A percentile compares a stretch with the other conserved stretches of the same genome.
phyloP scores from a whole-genome alignment of 805 yeast genomes.

The Metschnikowia noctiluminum region DNA sequence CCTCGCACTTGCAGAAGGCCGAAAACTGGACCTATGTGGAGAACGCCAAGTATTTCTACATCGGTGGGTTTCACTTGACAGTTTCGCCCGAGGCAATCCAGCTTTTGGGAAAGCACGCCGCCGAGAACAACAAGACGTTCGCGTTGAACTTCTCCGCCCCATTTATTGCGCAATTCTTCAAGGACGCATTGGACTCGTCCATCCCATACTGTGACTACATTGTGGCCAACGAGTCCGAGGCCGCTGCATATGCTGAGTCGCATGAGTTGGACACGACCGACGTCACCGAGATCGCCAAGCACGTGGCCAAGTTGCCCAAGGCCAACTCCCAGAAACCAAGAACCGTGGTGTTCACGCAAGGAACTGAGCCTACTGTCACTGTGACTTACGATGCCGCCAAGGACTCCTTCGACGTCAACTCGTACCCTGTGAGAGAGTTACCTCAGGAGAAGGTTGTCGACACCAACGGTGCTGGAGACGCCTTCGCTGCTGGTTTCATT shows the following conservation, averaged over 20 bases:
- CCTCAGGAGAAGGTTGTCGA: conserved; percentile 69
- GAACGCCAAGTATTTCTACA: conserved; percentile 77
- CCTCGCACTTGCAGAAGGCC: conserved; percentile 79
- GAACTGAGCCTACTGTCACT: conserved; percentile 83
- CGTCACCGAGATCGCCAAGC: conserved; percentile 74
- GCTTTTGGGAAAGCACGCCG: conserved; percentile 89
- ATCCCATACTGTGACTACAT: conserved; percentile 87
- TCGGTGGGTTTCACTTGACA: conserved; percentile 99
- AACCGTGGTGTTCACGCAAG: conserved; percentile 93
- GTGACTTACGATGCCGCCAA: conserved; percentile 54
- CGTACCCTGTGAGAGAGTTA: conserved; percentile 70
- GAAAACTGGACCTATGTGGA: conserved; percentile 88
- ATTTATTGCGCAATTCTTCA: conserved; percentile 92
- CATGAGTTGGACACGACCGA: conserved; percentile 63
- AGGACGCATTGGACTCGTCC: conserved; percentile 76
- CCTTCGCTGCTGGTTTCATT: conserved; percentile 94
- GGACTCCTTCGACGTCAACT: conserved; percentile 46
- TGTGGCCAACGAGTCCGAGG: conserved; percentile 96
- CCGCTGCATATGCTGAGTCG: conserved; percentile 87
- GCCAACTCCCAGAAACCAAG: conserved; percentile 65
- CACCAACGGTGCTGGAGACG: conserved; percentile 99
- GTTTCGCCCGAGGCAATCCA: conserved; percentile 94
- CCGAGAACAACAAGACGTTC: conserved; percentile 72
- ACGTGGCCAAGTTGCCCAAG: conserved; percentile 76
- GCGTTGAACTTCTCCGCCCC: conserved; percentile 93